Percentiles rank a stretch among this genome's conserved stretches.
These are phyloP conservation scores for Amanita brunnescens DNA, from an alignment of 768 basidiomycete species.

Conservation along the genomic window DNA sequence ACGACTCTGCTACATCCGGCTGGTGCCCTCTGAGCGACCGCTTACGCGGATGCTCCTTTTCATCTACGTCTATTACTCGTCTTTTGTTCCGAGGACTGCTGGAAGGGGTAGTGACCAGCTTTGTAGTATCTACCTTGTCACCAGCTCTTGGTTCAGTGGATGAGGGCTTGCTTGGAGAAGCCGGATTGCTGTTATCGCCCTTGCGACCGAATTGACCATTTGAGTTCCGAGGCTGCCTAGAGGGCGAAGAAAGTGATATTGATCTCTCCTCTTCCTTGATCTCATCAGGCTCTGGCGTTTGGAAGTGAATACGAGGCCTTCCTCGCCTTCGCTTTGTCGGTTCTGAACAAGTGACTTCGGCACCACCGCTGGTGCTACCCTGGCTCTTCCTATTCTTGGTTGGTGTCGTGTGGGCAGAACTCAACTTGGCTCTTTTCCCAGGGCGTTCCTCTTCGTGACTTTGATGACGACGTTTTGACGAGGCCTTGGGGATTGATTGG, in stretches of 20 bases:
- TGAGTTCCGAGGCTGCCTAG: conserved; percentile 45
- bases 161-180: background rate
- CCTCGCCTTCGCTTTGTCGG: conserved; percentile 32
- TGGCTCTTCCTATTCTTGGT: background rate
- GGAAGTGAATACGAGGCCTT: conserved; percentile 30
- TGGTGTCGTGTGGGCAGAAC: background rate
- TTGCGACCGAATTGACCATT: conserved; percentile 54
- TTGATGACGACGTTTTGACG: conserved; percentile 23
- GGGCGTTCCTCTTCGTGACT: conserved; percentile 18
- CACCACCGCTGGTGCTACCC: background rate
- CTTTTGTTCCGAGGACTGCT: conserved; percentile 23
- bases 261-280: conserved; percentile 24
- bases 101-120: background rate
- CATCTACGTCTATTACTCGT: conserved; percentile 22
- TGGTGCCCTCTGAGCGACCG: conserved; percentile 11
- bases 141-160: background rate
- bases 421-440: conserved; percentile 4
- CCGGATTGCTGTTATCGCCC: conserved; percentile 41
- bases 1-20: conserved; percentile 12
- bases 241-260: conserved; percentile 33
- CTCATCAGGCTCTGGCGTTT: conserved; percentile 17
- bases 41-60: conserved; percentile 27
- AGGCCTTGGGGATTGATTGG: conserved; percentile 11
- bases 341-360: conserved; percentile 5
- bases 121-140: background rate